Evolutionary conservation across 306 rosid species (phyloP).

Genomic region (Sophora flavescens): DNA sequence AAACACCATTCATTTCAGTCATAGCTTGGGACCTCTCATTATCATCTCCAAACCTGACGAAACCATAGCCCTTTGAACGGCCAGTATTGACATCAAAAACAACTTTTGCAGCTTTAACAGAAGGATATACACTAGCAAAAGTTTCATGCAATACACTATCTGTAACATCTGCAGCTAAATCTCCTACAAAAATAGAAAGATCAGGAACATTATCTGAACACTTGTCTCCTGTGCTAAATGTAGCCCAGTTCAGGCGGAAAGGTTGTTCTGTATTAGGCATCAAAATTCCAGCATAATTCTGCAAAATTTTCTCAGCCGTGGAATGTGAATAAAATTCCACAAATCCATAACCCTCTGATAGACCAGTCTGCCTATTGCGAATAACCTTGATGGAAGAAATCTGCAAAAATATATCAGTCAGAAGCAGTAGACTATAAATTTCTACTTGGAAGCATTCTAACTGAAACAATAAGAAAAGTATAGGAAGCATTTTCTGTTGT

Average conservation of each 20-base stretch:
- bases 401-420: slow-evolving; percentile 55
- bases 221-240: slow-evolving; percentile 93
- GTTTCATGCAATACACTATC: slow-evolving; percentile 87
- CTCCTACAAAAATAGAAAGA: slow-evolving; percentile 98
- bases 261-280: slow-evolving; percentile 95
- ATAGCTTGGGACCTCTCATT: slow-evolving; percentile 90
- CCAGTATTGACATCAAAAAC: slow-evolving; percentile 96
- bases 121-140: slow-evolving; percentile 82
- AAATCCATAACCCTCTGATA: slow-evolving; percentile 98
- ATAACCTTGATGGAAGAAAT: slow-evolving; percentile 83
- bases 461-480: slow-evolving; percentile 22
- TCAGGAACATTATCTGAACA: slow-evolving; percentile 93
- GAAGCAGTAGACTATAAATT: not conserved
- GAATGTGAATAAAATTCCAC: slow-evolving; percentile 84
- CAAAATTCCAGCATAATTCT: slow-evolving; percentile 68
- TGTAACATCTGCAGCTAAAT: slow-evolving; percentile 96
- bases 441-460: not conserved
- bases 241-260: slow-evolving; percentile 97
- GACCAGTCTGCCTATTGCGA: slow-evolving; percentile 84
- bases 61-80: slow-evolving; percentile 99
- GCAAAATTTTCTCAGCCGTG: slow-evolving; percentile 89
- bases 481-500: slow-evolving; percentile 29
- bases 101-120: slow-evolving; percentile 97
- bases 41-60: slow-evolving; percentile 97
- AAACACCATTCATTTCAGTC: slow-evolving; percentile 89